These are phyloP conservation scores for Coemansia sp. DNA, from an alignment of 192 early-diverging fungal species.

Conservation along the genomic window DNA sequence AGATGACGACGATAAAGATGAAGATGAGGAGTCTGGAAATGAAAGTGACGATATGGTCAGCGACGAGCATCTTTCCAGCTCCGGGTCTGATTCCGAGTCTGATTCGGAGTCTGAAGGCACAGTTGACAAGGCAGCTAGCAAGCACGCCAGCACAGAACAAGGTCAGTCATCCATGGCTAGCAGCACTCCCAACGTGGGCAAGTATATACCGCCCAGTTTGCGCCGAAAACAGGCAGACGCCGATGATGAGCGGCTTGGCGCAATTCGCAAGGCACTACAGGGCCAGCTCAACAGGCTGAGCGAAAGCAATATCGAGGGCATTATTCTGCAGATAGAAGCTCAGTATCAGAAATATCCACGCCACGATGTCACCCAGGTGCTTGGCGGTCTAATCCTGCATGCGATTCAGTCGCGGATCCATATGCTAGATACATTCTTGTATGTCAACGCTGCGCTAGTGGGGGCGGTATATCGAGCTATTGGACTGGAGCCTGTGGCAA, in stretches of 20 bases:
- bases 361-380: slow-evolving; percentile 80
- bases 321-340: slow-evolving; percentile 77
- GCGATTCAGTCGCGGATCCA: slow-evolving; percentile 81
- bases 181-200: slow-evolving; percentile 34
- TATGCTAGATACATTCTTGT: slow-evolving; percentile 88
- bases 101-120: slow-evolving; percentile 9
- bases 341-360: slow-evolving; percentile 64
- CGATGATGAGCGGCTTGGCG: slow-evolving; percentile 65
- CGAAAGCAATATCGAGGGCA: slow-evolving; percentile 89
- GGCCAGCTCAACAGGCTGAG: slow-evolving; percentile 87
- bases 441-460: slow-evolving; percentile 85
- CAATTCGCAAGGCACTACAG: slow-evolving; percentile 78
- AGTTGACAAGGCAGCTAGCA: slow-evolving; percentile 1
- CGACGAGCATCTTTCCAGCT: background rate
- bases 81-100: background rate
- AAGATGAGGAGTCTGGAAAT: background rate
- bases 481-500: slow-evolving; percentile 85
- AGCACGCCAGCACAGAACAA: background rate
- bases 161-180: background rate
- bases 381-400: slow-evolving; percentile 73
- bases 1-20: slow-evolving; percentile 18
- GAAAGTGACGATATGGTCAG: background rate
- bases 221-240: slow-evolving; percentile 61
- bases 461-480: slow-evolving; percentile 75
- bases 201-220: slow-evolving; percentile 91